A percentile compares a stretch with the other conserved stretches of the same genome.
phyloP scores from a whole-genome alignment of 2,329 filamentous ascomycete species.

The Diaporthe longicolla region DNA sequence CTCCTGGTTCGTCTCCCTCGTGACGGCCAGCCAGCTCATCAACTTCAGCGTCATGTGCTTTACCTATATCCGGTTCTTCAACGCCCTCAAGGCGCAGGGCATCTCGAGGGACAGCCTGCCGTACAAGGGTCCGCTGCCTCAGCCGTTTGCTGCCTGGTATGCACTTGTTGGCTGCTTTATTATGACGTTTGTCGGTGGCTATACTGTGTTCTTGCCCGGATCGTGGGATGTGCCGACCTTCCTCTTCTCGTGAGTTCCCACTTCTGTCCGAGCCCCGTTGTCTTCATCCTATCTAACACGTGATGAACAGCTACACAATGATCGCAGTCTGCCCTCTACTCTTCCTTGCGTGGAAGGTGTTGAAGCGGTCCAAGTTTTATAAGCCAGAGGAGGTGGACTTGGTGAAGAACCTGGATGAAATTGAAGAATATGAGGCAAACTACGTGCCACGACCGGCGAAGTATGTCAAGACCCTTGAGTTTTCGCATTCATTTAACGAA shows the following conservation, averaged over 20 bases:
- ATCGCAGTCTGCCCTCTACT: slow-evolving; percentile 56
- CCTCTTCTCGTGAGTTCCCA: slow-evolving; percentile 50
- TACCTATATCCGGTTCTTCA: slow-evolving; percentile 60
- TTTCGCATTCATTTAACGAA: neutral
- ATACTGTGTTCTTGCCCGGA: slow-evolving; percentile 60
- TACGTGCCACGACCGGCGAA: slow-evolving; percentile 45
- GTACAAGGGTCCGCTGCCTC: slow-evolving; percentile 39
- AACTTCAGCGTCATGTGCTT: slow-evolving; percentile 62
- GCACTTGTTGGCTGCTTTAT: slow-evolving; percentile 61
- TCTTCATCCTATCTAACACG: neutral
- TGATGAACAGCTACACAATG: slow-evolving; percentile 49
- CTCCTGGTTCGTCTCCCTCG: slow-evolving; percentile 55
- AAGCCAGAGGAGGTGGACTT: slow-evolving; percentile 73
- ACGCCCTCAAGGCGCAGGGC: slow-evolving; percentile 35
- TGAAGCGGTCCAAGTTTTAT: slow-evolving; percentile 71
- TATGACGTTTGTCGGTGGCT: slow-evolving; percentile 70
- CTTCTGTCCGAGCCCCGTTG: neutral
- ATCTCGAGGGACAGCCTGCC: slow-evolving; percentile 35
- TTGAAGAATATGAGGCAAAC: slow-evolving; percentile 59
- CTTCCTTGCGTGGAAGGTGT: slow-evolving; percentile 76
- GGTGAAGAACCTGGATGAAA: slow-evolving; percentile 72
- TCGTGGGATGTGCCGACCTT: slow-evolving; percentile 51
- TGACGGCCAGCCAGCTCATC: slow-evolving; percentile 57
- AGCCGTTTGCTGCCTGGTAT: slow-evolving; percentile 66
- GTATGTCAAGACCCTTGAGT: neutral